phyloP scores from a whole-genome alignment of 2,329 filamentous ascomycete genomes.

The Fusarium sp. region DNA sequence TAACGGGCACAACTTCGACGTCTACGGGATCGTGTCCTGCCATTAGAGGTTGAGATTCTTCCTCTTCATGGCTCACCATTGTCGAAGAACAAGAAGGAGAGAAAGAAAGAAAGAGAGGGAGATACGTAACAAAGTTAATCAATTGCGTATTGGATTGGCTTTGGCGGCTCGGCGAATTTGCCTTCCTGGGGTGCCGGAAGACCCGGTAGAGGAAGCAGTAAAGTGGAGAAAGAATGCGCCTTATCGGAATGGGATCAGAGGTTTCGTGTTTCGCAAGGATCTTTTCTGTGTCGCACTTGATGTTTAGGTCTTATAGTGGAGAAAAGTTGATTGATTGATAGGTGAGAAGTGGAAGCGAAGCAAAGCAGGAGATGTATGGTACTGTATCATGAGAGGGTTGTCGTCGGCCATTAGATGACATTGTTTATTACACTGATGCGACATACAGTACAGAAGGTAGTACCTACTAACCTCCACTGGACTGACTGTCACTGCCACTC shows the following conservation, averaged over 20 bases:
- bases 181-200: constrained; percentile 21
- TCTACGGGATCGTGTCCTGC: constrained; percentile 48
- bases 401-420: constrained; percentile 14
- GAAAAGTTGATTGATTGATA: background rate
- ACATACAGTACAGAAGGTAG: background rate
- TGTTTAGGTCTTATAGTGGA: background rate
- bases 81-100: constrained; percentile 12
- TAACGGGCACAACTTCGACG: constrained; percentile 42
- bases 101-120: background rate
- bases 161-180: constrained; percentile 23
- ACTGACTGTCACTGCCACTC: background rate
- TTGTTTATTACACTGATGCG: background rate
- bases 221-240: constrained; percentile 21
- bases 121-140: background rate
- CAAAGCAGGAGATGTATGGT: background rate
- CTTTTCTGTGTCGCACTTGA: constrained; percentile 13
- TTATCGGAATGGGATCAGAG: constrained; percentile 9
- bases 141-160: constrained; percentile 24
- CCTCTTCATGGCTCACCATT: constrained; percentile 50
- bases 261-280: constrained; percentile 21
- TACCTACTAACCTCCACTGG: background rate
- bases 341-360: background rate
- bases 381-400: background rate
- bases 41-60: constrained; percentile 56
- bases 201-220: constrained; percentile 28